Conservation (phyloP, 139 green algal genomes). For the Spirogloea muscicola region DNA sequence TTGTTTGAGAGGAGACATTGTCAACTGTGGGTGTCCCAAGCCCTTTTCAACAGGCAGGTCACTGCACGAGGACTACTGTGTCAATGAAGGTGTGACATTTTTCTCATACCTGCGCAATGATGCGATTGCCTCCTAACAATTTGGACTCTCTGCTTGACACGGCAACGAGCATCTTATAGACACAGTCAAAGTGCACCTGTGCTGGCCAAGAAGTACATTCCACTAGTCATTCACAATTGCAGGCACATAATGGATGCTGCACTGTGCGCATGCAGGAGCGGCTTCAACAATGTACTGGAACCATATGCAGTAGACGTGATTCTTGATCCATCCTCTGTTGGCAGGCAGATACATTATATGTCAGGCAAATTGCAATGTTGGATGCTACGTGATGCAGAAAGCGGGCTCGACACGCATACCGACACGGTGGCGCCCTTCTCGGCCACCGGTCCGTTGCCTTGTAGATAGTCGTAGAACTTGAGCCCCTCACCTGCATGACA, state of each 20-base stretch:
- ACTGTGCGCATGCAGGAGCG: not conserved
- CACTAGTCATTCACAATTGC: not conserved
- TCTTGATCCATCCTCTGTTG: too few species aligned
- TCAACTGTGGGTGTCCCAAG: too few species aligned
- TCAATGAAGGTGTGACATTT: not conserved
- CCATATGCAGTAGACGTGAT: too few species aligned
- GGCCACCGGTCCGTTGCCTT: constrained; percentile 58
- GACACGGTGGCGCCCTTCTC: constrained; percentile 47
- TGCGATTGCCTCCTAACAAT: constrained; percentile 83
- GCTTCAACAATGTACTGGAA: too few species aligned
- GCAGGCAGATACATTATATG: not conserved
- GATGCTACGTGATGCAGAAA: too few species aligned
- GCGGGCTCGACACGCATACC: not conserved
- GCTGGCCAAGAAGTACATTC: not conserved
- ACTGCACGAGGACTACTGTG: not conserved
- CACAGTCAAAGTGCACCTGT: constrained; percentile 88
- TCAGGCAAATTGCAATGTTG: too few species aligned
- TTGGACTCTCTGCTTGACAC: constrained; percentile 75
- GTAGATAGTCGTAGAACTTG: constrained; percentile 64
- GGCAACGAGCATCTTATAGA: constrained; percentile 77
- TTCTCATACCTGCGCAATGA: constrained; percentile 73
- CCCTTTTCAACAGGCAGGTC: too few species aligned
- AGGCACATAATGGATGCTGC: not conserved
- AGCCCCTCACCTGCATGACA: constrained; percentile 59
- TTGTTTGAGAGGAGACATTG: not conserved